Evolutionary conservation across 1,139 yeast species (phyloP), one percentile per base, ranked within the genome.

Genomic region (Nadsonia starkeyi-henricii): DNA sequence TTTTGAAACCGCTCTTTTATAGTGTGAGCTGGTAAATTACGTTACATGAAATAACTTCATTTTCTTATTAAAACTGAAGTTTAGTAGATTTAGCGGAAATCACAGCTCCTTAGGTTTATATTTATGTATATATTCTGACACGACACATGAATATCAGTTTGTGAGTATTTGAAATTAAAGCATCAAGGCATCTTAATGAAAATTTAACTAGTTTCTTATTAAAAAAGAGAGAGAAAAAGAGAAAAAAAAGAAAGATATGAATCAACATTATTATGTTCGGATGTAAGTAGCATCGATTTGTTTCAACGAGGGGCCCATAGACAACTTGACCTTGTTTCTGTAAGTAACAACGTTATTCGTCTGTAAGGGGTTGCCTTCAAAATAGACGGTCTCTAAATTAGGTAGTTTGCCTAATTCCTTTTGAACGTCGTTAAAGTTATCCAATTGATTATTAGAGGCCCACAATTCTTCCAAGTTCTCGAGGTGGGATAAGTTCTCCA

Each of bases 291-390:
- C 97, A 68, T 91, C 97, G 50, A 93, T 86, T 66, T 93, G 94
- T 46, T 76, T 70, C 50, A 93, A 68, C n/a, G 81, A 74, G 1
- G 83, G 79, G 1, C 85, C 85, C 54, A 91, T 69, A 50, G 82
- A 74, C 58, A 91, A 70, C 55, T 76, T 76, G 45, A 93, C 63
- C 62, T 91, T 91, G 60, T 94, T 78, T 59, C 96, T 74, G 62
- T 93, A 93, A 45, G 91, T 81, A 2, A 94, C 80, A 20, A 80
- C 79, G 55, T 83, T 83, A 26, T 75, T 66, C 30, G 69, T 59
- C 60, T 91, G 96, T 17, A 93, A 63, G 1, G 97, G 97, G 58
- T 89, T 91, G n/a, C 93, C 91, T 66, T 93, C 98, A 56, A 93
- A 78, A 61, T 93, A 93, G 5, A 93, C 95, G 0, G 96, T 86